Base-by-base conservation (phyloP, 2,329 filamentous ascomycete species). In the Ophiostoma quercus region DNA sequence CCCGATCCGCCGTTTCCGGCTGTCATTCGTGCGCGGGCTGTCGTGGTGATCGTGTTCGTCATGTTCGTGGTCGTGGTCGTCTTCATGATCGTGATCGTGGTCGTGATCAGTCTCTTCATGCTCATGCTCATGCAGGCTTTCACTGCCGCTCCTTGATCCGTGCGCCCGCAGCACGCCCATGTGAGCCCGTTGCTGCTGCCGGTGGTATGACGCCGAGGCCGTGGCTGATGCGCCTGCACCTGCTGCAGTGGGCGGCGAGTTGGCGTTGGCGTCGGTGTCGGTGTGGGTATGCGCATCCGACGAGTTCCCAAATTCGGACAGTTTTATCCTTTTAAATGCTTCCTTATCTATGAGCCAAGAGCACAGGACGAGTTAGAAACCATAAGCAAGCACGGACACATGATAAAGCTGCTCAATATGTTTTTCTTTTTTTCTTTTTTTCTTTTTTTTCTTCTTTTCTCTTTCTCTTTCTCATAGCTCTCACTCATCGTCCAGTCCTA, bases 311-410 rank as follows among this genome's bases (percentile, higher is more conserved):
- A 77, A 74, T 16, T 85, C 84, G 2, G 77, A 75, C 3, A 83
- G 74, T 74, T 83, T 86, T 8, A 81, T 75, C 57, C 84, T 78
- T 71, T 86, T 87, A 9, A 82, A 80, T 1, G 76, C 77, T 69
- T 87, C 84, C 75, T 81, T 82, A 69, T 83, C 82, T 83, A 65
- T 65, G 32, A 41, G 54, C 7, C 47, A 12, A 37, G n/a, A 47
- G n/a, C 39, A 19, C 37, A 39, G 25, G 22, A 43, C 34, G 37
- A 41, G 57, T 62, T n/a, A 67, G 66, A 62, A 39, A 65, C 39
- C 9, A 65, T n/a, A 63, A 51, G 32, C 51, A 68, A 68, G 25
- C 65, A 67, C 54, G 54, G 51, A 67, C 47, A 66, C 54, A 70
- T 12, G 62, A 22, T 34, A 65, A 41, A 65, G 62, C 62, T 65